Percentiles rank a stretch among this genome's conserved stretches.
Conservation (phyloP, 148 eudicot genomes). For the Arbutus unedo region DNA sequence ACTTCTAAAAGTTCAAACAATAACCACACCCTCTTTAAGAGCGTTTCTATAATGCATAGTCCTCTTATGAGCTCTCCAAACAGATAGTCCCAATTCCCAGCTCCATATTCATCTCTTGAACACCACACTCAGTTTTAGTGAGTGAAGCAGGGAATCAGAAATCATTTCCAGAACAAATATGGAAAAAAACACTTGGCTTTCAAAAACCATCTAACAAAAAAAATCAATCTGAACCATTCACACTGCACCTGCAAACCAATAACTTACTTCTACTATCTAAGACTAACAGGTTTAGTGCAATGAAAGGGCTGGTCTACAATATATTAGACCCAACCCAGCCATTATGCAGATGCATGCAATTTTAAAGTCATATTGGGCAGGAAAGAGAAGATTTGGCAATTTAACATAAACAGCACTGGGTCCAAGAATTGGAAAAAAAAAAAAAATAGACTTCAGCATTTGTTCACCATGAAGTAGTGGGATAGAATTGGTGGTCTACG, state of each 20-base stretch:
- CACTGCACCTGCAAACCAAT: not conserved
- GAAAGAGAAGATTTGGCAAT: not conserved
- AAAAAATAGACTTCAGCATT: not conserved
- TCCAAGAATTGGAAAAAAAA: not conserved
- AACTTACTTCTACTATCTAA: not conserved
- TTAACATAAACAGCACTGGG: not conserved
- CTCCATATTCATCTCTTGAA: not conserved
- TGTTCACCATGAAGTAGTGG: not conserved
- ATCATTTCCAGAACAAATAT: not conserved
- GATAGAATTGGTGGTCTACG: too few relatives aligned
- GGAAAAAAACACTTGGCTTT: not conserved
- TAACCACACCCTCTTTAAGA: not conserved
- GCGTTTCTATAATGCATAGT: not conserved
- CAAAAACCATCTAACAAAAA: not conserved
- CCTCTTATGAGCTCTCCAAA: conserved; percentile 2
- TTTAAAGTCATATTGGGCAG: not conserved
- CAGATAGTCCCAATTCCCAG: not conserved
- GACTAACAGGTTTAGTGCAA: not conserved
- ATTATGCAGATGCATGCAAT: not conserved
- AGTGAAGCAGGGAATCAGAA: not conserved
- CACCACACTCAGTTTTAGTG: too few relatives aligned
- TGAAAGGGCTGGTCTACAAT: not conserved
- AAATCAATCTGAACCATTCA: not conserved
- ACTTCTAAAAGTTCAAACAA: not conserved
- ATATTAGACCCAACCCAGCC: not conserved